These are phyloP conservation scores for Pholiota molesta DNA, from an alignment of 768 basidiomycete species.

Conservation along the genomic window DNA sequence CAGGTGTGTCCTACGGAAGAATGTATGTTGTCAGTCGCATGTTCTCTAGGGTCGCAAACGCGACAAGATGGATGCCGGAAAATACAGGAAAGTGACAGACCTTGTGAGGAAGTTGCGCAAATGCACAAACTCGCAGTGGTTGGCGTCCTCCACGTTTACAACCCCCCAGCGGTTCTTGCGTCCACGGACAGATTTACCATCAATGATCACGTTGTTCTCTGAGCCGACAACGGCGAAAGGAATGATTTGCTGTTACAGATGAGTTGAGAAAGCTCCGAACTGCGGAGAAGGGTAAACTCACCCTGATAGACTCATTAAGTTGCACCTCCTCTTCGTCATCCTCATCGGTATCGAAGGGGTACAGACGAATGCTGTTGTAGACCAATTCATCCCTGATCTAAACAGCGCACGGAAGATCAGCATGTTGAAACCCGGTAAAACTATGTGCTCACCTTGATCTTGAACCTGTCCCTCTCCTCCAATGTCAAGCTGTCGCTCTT, in stretches of 20 bases:
- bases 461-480: conserved; percentile 93
- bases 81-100: conserved; percentile 38
- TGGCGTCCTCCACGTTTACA: conserved; percentile 95
- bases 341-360: conserved; percentile 97
- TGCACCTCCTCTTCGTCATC: conserved; percentile 90
- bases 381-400: conserved; percentile 93
- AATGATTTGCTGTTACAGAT: conserved; percentile 72
- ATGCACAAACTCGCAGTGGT: conserved; percentile 98
- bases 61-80: not conserved
- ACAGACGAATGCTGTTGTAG: conserved; percentile 90
- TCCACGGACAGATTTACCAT: conserved; percentile 93
- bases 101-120: conserved; percentile 95
- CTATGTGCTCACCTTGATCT: conserved; percentile 69
- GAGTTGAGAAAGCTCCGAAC: not conserved
- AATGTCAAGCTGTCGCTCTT: conserved; percentile 94
- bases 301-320: conserved; percentile 88
- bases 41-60: not conserved
- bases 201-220: conserved; percentile 92
- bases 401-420: not conserved
- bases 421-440: not conserved
- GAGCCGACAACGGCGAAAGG: conserved; percentile 99
- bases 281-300: conserved; percentile 40
- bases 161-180: conserved; percentile 99
- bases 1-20: conserved; percentile 80
- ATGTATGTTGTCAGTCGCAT: conserved; percentile 1